phyloP scores from a whole-genome alignment of 768 basidiomycete genomes.

The Rhodosporidiobolus sp. region DNA sequence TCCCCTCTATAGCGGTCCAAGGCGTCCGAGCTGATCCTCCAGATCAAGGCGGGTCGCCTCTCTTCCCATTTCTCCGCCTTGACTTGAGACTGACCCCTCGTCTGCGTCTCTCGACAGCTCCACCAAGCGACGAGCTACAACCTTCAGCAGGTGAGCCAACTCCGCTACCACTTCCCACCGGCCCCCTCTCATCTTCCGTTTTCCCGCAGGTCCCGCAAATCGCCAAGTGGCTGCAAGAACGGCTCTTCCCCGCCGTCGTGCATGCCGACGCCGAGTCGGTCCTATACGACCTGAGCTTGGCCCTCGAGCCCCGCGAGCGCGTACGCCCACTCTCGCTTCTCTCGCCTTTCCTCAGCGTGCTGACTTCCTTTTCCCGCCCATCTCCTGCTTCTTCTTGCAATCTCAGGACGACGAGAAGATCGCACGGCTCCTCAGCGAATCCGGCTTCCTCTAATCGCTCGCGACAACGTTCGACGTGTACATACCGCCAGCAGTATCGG shows the following conservation, averaged over 20 bases:
- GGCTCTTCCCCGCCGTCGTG: slow-evolving; percentile 1
- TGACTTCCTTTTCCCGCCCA: background rate
- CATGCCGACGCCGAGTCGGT: slow-evolving; percentile 36
- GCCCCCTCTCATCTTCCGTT: slow-evolving; percentile 75
- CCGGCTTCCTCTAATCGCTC: slow-evolving; percentile 28
- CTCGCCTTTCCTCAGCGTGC: too few relatives aligned
- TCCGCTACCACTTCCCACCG: slow-evolving; percentile 63
- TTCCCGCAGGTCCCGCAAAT: slow-evolving; percentile 60
- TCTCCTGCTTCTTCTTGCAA: background rate
- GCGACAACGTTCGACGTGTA: background rate
- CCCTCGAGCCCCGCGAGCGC: slow-evolving; percentile 86
- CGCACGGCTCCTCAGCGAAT: slow-evolving; percentile 34
- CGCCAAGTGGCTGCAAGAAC: slow-evolving; percentile 46
- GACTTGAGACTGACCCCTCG: too few relatives aligned
- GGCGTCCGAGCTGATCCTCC: slow-evolving; percentile 71
- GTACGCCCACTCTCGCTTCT: too few relatives aligned
- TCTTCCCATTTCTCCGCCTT: too few relatives aligned
- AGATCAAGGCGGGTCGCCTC: too few relatives aligned
- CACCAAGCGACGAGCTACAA: slow-evolving; percentile 93
- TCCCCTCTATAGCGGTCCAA: slow-evolving; percentile 49
- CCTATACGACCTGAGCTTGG: slow-evolving; percentile 74
- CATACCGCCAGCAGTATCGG: too few relatives aligned
- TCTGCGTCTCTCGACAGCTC: slow-evolving; percentile 54
- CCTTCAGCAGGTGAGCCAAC: too few relatives aligned
- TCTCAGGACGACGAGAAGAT: slow-evolving; percentile 36